These are phyloP conservation scores for Proliferodiscus dingleyae DNA, from an alignment of 2,329 filamentous ascomycete genomes.

Conservation along the genomic window DNA sequence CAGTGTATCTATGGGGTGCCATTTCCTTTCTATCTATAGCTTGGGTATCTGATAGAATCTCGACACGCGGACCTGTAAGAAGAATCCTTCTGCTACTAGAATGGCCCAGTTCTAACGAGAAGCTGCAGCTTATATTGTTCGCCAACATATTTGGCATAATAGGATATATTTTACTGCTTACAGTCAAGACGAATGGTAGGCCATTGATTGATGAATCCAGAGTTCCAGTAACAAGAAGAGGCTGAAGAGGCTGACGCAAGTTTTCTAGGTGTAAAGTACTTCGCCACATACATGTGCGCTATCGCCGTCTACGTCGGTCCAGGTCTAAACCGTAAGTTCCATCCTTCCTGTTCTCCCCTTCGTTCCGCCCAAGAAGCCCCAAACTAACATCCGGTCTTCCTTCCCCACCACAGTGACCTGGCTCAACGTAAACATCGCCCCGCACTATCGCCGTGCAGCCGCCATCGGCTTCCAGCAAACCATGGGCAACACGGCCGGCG, in stretches of 20 bases:
- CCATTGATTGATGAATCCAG: too few relatives aligned
- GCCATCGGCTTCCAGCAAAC: conserved; percentile 43
- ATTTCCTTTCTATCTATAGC: conserved; percentile 41
- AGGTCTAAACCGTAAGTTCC: conserved; percentile 36
- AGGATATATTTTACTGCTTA: conserved; percentile 45
- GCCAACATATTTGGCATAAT: conserved; percentile 41
- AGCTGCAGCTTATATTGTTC: conserved; percentile 31
- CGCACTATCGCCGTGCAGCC: conserved; percentile 42
- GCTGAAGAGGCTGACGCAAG: too few relatives aligned
- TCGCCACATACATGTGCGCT: conserved; percentile 45
- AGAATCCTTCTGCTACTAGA: background rate
- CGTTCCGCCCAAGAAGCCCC: background rate
- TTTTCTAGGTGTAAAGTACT: conserved; percentile 43
- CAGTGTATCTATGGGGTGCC: conserved; percentile 49
- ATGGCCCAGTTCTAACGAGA: background rate
- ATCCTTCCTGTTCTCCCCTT: background rate
- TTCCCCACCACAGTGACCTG: conserved; percentile 40
- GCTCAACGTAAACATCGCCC: conserved; percentile 42
- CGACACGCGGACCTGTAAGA: conserved; percentile 15
- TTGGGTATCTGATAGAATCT: conserved; percentile 40
- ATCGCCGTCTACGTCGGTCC: conserved; percentile 43
- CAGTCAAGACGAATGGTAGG: conserved; percentile 38
- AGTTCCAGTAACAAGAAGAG: too few relatives aligned
- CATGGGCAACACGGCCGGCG: conserved; percentile 42
- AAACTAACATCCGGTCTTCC: background rate